A percentile compares a stretch with the other conserved stretches of the same genome.
Conservation (phyloP, 306 rosid species). For the Notholithocarpus densiflorus region DNA sequence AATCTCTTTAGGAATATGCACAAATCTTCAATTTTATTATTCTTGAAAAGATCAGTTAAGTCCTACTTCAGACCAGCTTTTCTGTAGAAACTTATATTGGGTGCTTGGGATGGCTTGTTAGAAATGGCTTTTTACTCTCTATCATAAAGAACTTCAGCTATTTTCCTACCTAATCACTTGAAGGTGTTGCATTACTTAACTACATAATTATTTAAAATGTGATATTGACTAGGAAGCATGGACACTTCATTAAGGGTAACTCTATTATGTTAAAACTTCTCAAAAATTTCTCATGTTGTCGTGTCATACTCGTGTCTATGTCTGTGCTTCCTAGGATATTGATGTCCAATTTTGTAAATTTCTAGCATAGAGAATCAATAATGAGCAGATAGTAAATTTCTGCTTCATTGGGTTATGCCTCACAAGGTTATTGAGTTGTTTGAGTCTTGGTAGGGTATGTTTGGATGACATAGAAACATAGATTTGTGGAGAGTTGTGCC, state of each 20-base stretch:
- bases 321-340: not conserved
- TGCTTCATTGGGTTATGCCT: too few species aligned
- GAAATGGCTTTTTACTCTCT: not conserved
- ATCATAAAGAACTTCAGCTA: not conserved
- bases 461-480: too few species aligned
- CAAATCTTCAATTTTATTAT: not conserved
- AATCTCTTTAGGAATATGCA: not conserved
- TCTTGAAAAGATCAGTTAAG: not conserved
- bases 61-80: not conserved
- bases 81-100: not conserved
- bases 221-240: not conserved
- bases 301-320: too few species aligned
- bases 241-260: too few species aligned
- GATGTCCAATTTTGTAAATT: conserved; percentile 10
- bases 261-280: too few species aligned
- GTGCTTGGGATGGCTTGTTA: not conserved
- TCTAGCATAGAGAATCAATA: not conserved
- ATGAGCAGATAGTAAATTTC: not conserved
- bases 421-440: too few species aligned
- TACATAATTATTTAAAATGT: not conserved
- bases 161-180: not conserved
- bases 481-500: too few species aligned
- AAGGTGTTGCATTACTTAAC: not conserved
- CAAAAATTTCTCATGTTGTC: too few species aligned
- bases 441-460: too few species aligned